Evolutionary conservation across 2,329 filamentous ascomycete species (phyloP).

Genomic region (Botryosphaeria dothidea): DNA sequence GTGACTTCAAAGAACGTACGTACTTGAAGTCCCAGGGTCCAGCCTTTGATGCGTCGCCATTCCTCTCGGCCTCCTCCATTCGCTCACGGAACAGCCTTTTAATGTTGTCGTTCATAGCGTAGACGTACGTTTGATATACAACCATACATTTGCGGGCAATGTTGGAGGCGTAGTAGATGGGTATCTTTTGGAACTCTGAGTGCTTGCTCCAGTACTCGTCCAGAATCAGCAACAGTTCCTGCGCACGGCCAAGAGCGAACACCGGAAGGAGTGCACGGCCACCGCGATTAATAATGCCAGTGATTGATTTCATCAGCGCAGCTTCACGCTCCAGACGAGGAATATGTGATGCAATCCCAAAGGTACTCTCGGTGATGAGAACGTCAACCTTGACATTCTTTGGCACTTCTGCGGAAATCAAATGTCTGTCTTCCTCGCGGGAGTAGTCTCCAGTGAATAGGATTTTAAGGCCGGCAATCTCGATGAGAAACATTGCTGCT

Average conservation of each 20-base stretch:
- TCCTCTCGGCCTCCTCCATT: conserved; percentile 85
- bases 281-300: conserved; percentile 83
- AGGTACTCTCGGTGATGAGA: conserved; percentile 95
- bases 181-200: conserved; percentile 80
- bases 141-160: conserved; percentile 97
- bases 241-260: conserved; percentile 89
- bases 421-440: conserved; percentile 89
- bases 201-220: conserved; percentile 97
- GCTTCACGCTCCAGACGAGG: conserved; percentile 89
- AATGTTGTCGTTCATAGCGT: conserved; percentile 99
- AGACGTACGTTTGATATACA: conserved; percentile 96
- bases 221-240: conserved; percentile 89
- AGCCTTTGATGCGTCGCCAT: conserved; percentile 71
- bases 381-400: conserved; percentile 90
- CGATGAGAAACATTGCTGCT: conserved; percentile 96
- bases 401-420: conserved; percentile 91
- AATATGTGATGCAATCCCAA: conserved; percentile 91
- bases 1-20: conserved; percentile 85
- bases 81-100: conserved; percentile 90
- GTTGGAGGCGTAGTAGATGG: conserved; percentile 97
- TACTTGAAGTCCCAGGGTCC: conserved; percentile 97
- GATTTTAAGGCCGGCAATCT: conserved; percentile 94
- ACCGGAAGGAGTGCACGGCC: conserved; percentile 93
- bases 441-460: conserved; percentile 98
- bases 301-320: conserved; percentile 93